Evolutionary conservation across 2,329 filamentous ascomycete species (phyloP).

Genomic region (Coleophoma cylindrospora): DNA sequence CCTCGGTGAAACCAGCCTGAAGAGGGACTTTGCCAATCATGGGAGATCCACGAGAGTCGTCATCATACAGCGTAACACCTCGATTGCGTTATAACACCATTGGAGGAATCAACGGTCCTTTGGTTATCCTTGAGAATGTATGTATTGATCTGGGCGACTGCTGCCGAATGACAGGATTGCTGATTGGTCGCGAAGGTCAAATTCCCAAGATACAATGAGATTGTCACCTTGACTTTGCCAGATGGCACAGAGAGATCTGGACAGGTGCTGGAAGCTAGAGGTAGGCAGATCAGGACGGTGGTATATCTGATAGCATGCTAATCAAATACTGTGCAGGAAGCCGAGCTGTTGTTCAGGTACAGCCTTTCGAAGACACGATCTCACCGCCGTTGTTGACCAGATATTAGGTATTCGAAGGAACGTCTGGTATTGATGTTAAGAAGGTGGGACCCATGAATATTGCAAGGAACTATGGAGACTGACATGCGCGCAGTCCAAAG

Average conservation of each 20-base stretch:
- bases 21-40: constrained; percentile 15
- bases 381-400: constrained; percentile 21
- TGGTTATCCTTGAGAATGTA: constrained; percentile 97
- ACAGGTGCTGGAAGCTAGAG: constrained; percentile 95
- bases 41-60: constrained; percentile 30
- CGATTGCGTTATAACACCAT: constrained; percentile 96
- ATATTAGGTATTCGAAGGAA: constrained; percentile 89
- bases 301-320: constrained; percentile 1
- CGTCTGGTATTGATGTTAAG: constrained; percentile 96
- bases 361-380: constrained; percentile 10
- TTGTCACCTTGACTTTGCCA: constrained; percentile 90
- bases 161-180: constrained; percentile 1
- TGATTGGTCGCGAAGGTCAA: constrained; percentile 66
- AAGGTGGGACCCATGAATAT: constrained; percentile 53
- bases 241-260: constrained; percentile 93
- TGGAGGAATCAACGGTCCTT: constrained; percentile 92
- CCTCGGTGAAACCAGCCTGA: background rate
- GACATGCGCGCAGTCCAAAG: constrained; percentile 65
- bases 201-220: constrained; percentile 96
- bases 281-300: constrained; percentile 40
- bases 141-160: constrained; percentile 26
- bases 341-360: constrained; percentile 91
- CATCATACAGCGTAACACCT: constrained; percentile 48
- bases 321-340: constrained; percentile 53
- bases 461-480: constrained; percentile 1